phyloP scores from a whole-genome alignment of 495 filamentous ascomycete genomes.

The Stereocaulon alpinum region DNA sequence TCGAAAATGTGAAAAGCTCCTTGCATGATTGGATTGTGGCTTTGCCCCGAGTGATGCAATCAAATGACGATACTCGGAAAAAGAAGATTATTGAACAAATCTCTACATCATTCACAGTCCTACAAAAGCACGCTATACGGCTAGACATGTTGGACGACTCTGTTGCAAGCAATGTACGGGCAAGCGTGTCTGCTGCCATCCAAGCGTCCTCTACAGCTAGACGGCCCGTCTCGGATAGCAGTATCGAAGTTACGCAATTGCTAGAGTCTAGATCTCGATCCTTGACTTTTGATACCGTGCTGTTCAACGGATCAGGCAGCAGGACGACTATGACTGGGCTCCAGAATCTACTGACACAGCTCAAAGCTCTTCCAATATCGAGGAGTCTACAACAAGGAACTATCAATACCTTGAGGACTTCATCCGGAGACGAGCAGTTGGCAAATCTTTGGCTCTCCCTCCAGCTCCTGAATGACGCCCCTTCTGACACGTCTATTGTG shows the following conservation, averaged over 20 bases:
- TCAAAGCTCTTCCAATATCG: constrained; percentile 24
- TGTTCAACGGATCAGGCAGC: constrained; percentile 57
- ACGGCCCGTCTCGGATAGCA: constrained; percentile 25
- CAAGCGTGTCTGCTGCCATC: constrained; percentile 36
- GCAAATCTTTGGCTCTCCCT: constrained; percentile 77
- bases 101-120: constrained; percentile 57
- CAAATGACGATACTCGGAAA: constrained; percentile 69
- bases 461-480: constrained; percentile 49
- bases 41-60: constrained; percentile 74
- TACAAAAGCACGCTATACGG: constrained; percentile 54
- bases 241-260: constrained; percentile 12
- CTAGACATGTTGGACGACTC: constrained; percentile 60
- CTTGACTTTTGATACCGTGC: constrained; percentile 45
- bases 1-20: constrained; percentile 58
- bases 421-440: constrained; percentile 45
- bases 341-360: constrained; percentile 32
- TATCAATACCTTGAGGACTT: constrained; percentile 46
- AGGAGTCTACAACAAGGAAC: constrained; percentile 42
- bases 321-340: constrained; percentile 46
- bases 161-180: constrained; percentile 45
- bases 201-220: constrained; percentile 22
- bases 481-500: constrained; percentile 39
- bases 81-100: constrained; percentile 61
- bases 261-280: constrained; percentile 18
- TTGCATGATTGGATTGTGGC: constrained; percentile 73